phyloP scores from a whole-genome alignment of 768 basidiomycete genomes.

The Rhodotorula paludigena region DNA sequence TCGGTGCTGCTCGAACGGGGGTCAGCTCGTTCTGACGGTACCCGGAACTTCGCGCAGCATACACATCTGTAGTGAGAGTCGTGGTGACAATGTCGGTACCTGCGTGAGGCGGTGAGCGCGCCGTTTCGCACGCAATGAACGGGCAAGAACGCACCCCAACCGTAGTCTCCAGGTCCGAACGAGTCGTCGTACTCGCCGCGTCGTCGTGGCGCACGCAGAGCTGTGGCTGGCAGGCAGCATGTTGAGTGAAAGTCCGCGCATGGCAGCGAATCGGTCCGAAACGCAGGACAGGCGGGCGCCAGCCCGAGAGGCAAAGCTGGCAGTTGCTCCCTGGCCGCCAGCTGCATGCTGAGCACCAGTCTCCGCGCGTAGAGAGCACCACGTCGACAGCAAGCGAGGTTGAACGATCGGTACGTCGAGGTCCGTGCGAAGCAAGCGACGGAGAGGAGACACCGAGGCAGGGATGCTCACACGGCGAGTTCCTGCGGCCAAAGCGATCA shows the following conservation, averaged over 20 bases:
- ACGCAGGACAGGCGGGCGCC: neutral
- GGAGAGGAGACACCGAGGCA: too few species aligned
- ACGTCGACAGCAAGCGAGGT: too few species aligned
- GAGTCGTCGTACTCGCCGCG: neutral
- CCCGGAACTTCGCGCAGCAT: neutral
- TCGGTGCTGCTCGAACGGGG: neutral
- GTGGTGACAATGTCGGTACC: conserved; percentile 9
- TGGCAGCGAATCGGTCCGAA: neutral
- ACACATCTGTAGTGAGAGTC: conserved; percentile 1
- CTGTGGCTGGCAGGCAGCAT: neutral
- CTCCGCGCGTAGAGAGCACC: too few species aligned
- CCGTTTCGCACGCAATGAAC: fast-evolving
- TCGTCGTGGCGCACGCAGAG: neutral
- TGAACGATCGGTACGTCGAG: too few species aligned
- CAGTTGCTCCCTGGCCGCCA: too few species aligned
- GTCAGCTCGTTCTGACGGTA: neutral
- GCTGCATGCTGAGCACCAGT: too few species aligned
- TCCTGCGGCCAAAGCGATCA: too few species aligned
- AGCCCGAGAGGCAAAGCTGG: too few species aligned
- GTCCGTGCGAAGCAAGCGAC: too few species aligned
- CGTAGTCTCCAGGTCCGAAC: conserved; percentile 14
- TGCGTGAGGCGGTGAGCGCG: neutral
- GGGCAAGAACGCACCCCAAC: conserved; percentile 4
- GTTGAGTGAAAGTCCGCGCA: neutral
- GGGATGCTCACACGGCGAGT: too few species aligned